Base-by-base conservation (phyloP, 2,329 filamentous ascomycete genomes). In the Plenodomus biglobosus region DNA sequence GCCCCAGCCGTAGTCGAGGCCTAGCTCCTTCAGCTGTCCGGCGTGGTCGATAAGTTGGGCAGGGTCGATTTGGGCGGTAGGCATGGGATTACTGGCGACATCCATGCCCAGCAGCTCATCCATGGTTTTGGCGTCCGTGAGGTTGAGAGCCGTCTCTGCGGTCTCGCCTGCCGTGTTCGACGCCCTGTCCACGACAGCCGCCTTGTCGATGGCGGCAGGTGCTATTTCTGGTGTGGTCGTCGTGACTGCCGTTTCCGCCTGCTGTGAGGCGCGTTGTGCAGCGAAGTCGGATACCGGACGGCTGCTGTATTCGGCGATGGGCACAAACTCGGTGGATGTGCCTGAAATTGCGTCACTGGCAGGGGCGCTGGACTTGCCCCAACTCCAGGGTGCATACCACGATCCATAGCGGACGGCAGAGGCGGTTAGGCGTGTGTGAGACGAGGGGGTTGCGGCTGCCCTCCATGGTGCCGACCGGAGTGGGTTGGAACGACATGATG, bases 1-100 rank as follows among this genome's bases (percentile, higher is more conserved):
- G 15, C 92, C 92, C 76, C 78, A 92, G 66, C 92, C 91, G 64
- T 87, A 97, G 62, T 97, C 89, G 18, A 99, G 76, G 3, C 94
- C 94, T 10, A 97, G 78, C 6, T 84, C 80, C 59, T 88, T 83
- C 49, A 99, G 77, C 65, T 92, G 96, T 53, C 94, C 94, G 49
- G 95, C 82, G 42, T 84, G 78, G 64, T 92, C 87, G 30, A 87
- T 84, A 54, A 90, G 82, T 53, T 80, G 74, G 51, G 84, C 78
- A 37, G 78, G 59, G 35, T 71, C 66, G 8, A 64, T 46, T 13
- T 64, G 48, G 4, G 51, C 44, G 19, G 45, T 48, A 34, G 57
- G 45, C n/a, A 59, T 41, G 3, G 47, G 17, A 24, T 58, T 46
- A 42, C 59, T 53, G 27, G 55, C 40, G 0, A 58, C 51, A 8